Base-by-base conservation (phyloP, 1,284 basidiomycete species). In the Leccinum pallidistipes region DNA sequence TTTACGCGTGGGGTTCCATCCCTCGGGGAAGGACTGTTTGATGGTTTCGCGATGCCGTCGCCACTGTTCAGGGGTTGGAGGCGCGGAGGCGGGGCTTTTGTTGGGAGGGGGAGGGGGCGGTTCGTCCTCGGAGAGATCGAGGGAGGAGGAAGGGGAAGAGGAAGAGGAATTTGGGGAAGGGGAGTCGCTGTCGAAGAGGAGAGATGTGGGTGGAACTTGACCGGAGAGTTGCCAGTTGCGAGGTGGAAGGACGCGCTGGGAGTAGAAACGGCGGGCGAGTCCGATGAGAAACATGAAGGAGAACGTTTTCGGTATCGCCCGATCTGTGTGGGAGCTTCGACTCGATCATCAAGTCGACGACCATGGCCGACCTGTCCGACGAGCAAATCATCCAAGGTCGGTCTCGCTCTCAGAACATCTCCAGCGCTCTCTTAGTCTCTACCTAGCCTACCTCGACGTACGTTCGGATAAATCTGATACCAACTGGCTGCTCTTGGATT, bases 401-500 rank as follows among this genome's bases (percentile, higher is more conserved):
- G 81, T 65, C n/a, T 55, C 27, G 53, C 50, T 45, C 58, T 54
- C 63, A 43, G 52, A 38, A 57, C 29, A 57, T 54, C 56, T 59
- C 16, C 57, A 45, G 32, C 64, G 52, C 61, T 65, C 66, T 66
- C 66, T 57, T 10, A 59, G 54, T 63, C 5, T 27, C 27, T 36
- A 49, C 4, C 14, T 71, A 96, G 94, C 93, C 58, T 96, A 96
- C 80, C 80, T 85, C 74, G 90, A 94, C 70, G 90, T 96, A 60
- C 88, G 94, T 68, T 83, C 81, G 62, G 86, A 92, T 81, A 94
- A 93, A 74, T 82, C 87, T 58, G 89, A 91, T 49, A 90, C 86
- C 51, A 95, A 91, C 73, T 96, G 94, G 94, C 71, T 94, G 57
- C 80, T 96, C 60, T 78, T 95, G 60, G 91, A 95, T 75, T 96